Conservation (phyloP, 2,329 filamentous ascomycete genomes). For the Myriosclerotinia scirpicola region DNA sequence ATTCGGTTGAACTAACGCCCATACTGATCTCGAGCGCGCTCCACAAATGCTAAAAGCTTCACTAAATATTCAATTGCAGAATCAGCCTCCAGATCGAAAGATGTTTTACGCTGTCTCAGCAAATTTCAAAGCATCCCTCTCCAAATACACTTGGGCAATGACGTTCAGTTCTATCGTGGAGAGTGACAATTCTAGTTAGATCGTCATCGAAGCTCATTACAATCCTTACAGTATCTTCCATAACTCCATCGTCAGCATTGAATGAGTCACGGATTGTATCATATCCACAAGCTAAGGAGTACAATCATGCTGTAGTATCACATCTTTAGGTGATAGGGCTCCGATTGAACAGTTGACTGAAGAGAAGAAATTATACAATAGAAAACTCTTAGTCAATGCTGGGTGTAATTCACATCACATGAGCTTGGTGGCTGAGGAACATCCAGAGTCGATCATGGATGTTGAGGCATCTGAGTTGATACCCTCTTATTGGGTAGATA, state of each 20-base stretch:
- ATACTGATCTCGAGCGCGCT: slow-evolving; percentile 44
- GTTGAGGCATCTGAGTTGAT: slow-evolving; percentile 36
- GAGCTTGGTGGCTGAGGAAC: slow-evolving; percentile 36
- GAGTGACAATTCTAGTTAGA: slow-evolving; percentile 30
- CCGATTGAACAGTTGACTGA: slow-evolving; percentile 35
- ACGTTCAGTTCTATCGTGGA: slow-evolving; percentile 35
- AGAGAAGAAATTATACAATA: slow-evolving; percentile 35
- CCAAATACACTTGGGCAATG: slow-evolving; percentile 37
- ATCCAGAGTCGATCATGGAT: slow-evolving; percentile 28
- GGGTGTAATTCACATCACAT: slow-evolving; percentile 43
- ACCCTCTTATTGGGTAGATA: slow-evolving; percentile 49
- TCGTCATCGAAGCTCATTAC: slow-evolving; percentile 35
- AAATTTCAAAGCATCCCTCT: slow-evolving; percentile 31
- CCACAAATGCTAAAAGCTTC: slow-evolving; percentile 10
- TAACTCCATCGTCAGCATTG: slow-evolving; percentile 23
- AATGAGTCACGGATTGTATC: slow-evolving; percentile 32
- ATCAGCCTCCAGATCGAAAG: slow-evolving; percentile 17
- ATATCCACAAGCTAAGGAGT: slow-evolving; percentile 39
- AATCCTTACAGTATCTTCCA: slow-evolving; percentile 45
- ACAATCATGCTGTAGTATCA: too few species aligned
- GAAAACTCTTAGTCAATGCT: slow-evolving; percentile 38
- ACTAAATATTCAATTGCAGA: not conserved
- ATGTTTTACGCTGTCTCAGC: slow-evolving; percentile 34
- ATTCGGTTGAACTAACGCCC: slow-evolving; percentile 41
- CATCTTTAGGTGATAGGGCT: slow-evolving; percentile 37